Conservation (phyloP, 441 rosid species). For the Corymbia citriodora region DNA sequence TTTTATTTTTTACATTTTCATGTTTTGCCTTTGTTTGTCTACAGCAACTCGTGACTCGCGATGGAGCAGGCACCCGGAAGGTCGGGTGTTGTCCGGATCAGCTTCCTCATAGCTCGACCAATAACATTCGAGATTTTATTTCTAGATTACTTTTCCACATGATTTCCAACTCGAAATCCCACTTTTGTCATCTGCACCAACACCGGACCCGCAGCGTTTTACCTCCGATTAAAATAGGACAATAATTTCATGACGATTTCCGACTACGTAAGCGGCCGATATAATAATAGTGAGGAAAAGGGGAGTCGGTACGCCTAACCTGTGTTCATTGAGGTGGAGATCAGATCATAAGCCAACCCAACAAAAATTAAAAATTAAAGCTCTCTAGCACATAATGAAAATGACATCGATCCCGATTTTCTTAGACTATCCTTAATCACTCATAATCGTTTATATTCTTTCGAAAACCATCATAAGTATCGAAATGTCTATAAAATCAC, state of each 20-base stretch:
- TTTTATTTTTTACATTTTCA: too few species aligned
- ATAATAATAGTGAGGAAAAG: neutral
- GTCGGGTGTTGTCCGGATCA: too few species aligned
- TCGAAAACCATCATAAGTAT: rapidly evolving
- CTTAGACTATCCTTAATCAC: neutral
- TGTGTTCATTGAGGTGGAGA: neutral
- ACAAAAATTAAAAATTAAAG: neutral
- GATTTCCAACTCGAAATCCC: neutral
- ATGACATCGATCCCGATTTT: neutral
- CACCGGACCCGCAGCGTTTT: neutral
- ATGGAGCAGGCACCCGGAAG: neutral
- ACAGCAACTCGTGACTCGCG: neutral
- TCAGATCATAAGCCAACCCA: neutral
- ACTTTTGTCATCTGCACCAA: rapidly evolving
- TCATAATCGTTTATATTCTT: neutral
- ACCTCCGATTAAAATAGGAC: neutral
- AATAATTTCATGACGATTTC: neutral
- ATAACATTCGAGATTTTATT: too few species aligned
- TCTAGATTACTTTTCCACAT: too few species aligned
- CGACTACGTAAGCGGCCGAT: neutral
- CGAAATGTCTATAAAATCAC: neutral
- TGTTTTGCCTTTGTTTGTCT: neutral
- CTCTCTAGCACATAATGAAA: neutral
- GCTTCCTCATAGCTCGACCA: too few species aligned
- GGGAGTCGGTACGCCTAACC: neutral